Evolutionary conservation across 805 yeast genomes (phyloP), one percentile per base, ranked within the genome.

Genomic region (Nakazawaea siamensis): DNA sequence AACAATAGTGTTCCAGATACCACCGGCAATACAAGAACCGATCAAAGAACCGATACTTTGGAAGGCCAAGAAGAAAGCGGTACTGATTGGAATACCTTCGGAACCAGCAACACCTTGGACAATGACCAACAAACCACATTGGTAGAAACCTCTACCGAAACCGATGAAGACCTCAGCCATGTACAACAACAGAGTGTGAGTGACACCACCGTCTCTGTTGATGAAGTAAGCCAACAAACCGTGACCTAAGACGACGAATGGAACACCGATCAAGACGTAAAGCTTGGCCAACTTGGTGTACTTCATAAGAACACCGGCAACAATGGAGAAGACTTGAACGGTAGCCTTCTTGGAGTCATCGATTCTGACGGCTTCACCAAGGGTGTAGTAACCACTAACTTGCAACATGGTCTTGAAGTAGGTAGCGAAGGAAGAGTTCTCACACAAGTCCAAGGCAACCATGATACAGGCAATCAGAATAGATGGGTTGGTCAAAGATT

Each of bases 291-390:
- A 42, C 30, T 47, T 52, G 29, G 51, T 50, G 40, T 47, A 52
- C 40, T 51, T 52, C 57, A 53, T 52, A 6, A 35, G 33, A 13
- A 49, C n/a, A 38, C 59, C 57, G 26, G 38, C 38, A 3, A 51
- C 29, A n/a, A 54, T 44, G 14, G 51, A 43, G 14, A 49, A 49
- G 26, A 53, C 45, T 26, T 54, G 51, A 19, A 49, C 18, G 12
- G 50, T 42, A 27, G 41, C 52, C 39, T 51, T 54, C 41, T 53
- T 54, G 28, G 61, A 44, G 18, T 45, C 40, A 44, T 54, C 53
- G 29, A 56, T 44, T 45, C 58, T 52, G 12, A 47, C 38, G 17
- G 57, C 55, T 33, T 49, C 44, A 18, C 58, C 58, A 18, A 47
- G 51, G 18, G 47, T 40, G 39, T 36, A 44, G 34, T 50, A 48